Percentiles rank a stretch among this genome's conserved stretches.
Conservation (phyloP, 768 basidiomycete species). For the Cystobasidium tubakii region DNA sequence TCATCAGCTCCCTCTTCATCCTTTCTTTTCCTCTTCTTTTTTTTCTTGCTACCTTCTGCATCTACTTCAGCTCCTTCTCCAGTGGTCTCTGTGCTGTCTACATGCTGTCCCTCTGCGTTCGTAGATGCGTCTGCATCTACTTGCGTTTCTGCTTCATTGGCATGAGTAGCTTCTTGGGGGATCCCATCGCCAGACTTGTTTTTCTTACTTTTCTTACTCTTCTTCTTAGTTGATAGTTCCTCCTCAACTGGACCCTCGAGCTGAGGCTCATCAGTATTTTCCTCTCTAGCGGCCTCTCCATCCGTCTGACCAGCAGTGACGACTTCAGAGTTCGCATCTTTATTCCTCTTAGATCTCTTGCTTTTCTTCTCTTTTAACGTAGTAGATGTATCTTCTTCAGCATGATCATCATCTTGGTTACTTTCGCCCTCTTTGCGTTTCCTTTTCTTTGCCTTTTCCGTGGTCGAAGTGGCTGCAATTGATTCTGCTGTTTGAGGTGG, state of each 20-base stretch:
- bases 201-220: conserved; percentile 26
- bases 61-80: conserved; percentile 20
- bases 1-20: conserved; percentile 52
- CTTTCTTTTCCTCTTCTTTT: conserved; percentile 24
- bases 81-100: conserved; percentile 24
- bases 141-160: background rate
- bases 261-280: conserved; percentile 10
- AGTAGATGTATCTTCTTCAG: background rate
- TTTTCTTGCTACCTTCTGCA: conserved; percentile 7
- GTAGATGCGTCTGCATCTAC: background rate
- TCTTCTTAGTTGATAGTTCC: background rate
- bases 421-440: background rate
- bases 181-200: background rate
- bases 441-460: background rate
- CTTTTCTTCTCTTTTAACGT: background rate
- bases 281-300: conserved; percentile 5
- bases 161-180: background rate
- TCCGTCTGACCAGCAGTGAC: background rate
- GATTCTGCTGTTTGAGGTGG: too few relatives aligned
- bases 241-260: conserved; percentile 46
- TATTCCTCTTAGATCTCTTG: background rate
- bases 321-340: background rate
- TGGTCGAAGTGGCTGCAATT: background rate
- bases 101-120: too few relatives aligned
- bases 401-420: background rate